Evolutionary conservation across 2,329 filamentous ascomycete species (phyloP).

Genomic region (Drechslerella stenobrocha): DNA sequence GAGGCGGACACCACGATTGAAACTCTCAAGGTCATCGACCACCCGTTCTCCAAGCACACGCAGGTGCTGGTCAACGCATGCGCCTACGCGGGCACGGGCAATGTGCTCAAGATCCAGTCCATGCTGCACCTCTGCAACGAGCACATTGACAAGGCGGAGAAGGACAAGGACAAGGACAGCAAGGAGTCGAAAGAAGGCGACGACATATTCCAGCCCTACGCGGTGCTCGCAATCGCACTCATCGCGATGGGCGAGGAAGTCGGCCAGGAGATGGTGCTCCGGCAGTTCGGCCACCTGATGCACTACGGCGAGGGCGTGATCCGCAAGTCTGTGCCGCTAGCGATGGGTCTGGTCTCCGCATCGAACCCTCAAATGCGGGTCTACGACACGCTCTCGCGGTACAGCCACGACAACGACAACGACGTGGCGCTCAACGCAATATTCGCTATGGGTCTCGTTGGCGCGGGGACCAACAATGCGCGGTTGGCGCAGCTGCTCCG

Average conservation of each 20-base stretch:
- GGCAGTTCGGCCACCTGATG: conserved; percentile 97
- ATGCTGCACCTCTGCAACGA: conserved; percentile 97
- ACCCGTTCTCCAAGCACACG: conserved; percentile 95
- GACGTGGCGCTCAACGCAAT: conserved; percentile 98
- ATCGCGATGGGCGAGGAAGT: conserved; percentile 99
- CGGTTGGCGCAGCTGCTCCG: conserved; percentile 89
- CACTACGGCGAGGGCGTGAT: conserved; percentile 98
- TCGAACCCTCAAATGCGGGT: conserved; percentile 99
- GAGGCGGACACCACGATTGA: conserved; percentile 98
- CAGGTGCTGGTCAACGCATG: conserved; percentile 93
- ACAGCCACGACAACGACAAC: conserved; percentile 98
- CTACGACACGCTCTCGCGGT: conserved; percentile 94
- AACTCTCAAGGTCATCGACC: conserved; percentile 93
- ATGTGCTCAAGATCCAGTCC: conserved; percentile 95
- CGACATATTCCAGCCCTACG: conserved; percentile 92
- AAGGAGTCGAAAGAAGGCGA: conserved; percentile 65
- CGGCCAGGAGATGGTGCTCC: conserved; percentile 96
- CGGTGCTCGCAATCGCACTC: conserved; percentile 87
- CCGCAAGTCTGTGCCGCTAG: conserved; percentile 88
- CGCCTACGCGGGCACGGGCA: conserved; percentile 95
- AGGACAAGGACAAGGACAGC: conserved; percentile 67
- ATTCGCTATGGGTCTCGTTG: conserved; percentile 96
- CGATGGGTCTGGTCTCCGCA: conserved; percentile 93
- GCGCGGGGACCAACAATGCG: conserved; percentile 97
- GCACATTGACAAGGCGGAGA: conserved; percentile 85